Conservation (phyloP, 1,139 yeast genomes). For the Eremothecium gossypii region DNA sequence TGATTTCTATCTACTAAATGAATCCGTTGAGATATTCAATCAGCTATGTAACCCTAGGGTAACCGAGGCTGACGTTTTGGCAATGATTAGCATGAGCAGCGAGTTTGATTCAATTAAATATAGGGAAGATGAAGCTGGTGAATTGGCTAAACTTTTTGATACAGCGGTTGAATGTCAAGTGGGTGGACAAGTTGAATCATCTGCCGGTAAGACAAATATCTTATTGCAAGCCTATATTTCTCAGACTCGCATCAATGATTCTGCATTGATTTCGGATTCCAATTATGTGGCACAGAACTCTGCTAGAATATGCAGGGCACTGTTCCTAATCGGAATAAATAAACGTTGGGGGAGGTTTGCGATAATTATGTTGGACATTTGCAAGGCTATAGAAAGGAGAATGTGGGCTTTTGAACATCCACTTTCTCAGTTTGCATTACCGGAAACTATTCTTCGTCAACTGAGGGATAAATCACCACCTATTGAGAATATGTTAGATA, state of each 20-base stretch:
- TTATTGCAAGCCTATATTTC: constrained; percentile 84
- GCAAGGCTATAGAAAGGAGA: constrained; percentile 77
- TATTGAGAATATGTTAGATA: constrained; percentile 63
- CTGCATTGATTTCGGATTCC: constrained; percentile 77
- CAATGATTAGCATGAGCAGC: constrained; percentile 85
- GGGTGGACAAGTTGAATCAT: constrained; percentile 64
- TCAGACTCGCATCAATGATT: constrained; percentile 58
- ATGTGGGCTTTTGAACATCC: constrained; percentile 93
- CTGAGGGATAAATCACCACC: constrained; percentile 58
- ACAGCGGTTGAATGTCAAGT: constrained; percentile 68
- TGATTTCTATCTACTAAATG: constrained; percentile 79
- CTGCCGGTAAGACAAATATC: constrained; percentile 83
- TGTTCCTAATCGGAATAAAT: constrained; percentile 76
- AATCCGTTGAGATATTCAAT: constrained; percentile 83
- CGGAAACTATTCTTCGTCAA: constrained; percentile 53
- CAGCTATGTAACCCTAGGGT: constrained; percentile 76
- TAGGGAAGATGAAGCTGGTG: constrained; percentile 78
- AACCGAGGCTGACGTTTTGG: constrained; percentile 83
- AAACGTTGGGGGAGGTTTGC: constrained; percentile 85
- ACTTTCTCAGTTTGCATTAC: constrained; percentile 73
- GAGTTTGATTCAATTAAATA: constrained; percentile 88
- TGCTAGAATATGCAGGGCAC: constrained; percentile 84
- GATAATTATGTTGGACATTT: constrained; percentile 62
- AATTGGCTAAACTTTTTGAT: constrained; percentile 55
- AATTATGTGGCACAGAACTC: constrained; percentile 94